phyloP scores from a whole-genome alignment of 257 asterid genomes.

The Salvia hispanica region DNA sequence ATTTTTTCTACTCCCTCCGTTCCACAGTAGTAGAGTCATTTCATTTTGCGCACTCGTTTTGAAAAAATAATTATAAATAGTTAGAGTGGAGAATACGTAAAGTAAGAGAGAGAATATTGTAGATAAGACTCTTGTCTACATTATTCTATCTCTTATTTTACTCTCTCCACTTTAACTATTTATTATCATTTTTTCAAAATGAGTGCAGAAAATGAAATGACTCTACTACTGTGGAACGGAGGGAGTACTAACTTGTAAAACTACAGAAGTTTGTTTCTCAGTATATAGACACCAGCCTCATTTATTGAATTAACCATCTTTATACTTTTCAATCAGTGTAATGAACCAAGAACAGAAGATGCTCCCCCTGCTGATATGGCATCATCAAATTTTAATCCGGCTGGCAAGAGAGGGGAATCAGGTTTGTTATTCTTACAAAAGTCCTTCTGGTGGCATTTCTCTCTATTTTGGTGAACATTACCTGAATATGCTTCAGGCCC shows the following conservation, averaged over 20 bases:
- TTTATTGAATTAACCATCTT: conserved; percentile 24
- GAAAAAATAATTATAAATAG: no score
- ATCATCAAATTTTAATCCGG: conserved; percentile 56
- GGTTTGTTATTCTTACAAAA: conserved; percentile 47
- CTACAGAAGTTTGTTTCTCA: conserved; percentile 1
- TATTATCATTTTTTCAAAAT: no score
- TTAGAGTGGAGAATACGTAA: no score
- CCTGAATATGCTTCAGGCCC: conserved; percentile 65
- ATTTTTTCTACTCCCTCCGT: no score
- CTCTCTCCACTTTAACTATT: no score
- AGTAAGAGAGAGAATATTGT: no score
- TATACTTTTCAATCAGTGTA: conserved; percentile 60
- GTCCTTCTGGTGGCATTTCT: conserved; percentile 1
- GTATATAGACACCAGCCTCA: conserved; percentile 6
- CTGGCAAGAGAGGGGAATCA: conserved; percentile 88
- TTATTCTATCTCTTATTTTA: no score
- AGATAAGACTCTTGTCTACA: no score
- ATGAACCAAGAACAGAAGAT: conserved; percentile 93
- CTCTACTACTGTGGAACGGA: no score
- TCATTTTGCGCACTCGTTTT: no score
- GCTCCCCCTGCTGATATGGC: conserved; percentile 97
- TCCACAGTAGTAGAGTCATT: no score
- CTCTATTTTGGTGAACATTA: conserved; percentile 26
- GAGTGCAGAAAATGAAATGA: no score
- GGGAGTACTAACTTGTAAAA: conserved; percentile 2